Evolutionary conservation across 164 flowering plant species (phyloP).

Genomic region (Echeveria elegans): DNA sequence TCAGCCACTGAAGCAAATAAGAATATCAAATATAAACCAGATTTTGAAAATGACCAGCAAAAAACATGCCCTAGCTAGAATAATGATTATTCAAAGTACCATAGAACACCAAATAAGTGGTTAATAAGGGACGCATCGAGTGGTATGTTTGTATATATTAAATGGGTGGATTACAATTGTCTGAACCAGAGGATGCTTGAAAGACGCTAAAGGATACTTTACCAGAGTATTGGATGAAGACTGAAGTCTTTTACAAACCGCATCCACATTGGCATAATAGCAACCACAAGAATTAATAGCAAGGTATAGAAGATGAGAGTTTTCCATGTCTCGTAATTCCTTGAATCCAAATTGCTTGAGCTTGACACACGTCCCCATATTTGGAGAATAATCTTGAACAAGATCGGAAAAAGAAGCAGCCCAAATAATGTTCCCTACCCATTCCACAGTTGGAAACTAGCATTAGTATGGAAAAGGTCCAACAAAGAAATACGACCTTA

Average conservation of each 20-base stretch:
- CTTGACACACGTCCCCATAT: slow-evolving; percentile 19
- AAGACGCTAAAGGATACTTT: slow-evolving; percentile 13
- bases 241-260: slow-evolving; percentile 64
- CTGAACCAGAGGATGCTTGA: no score
- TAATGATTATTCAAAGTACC: background rate
- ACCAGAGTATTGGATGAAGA: slow-evolving; percentile 78
- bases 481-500: background rate
- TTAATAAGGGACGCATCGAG: background rate
- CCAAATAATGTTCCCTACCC: slow-evolving; percentile 73
- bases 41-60: background rate
- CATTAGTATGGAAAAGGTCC: background rate
- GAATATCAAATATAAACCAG: background rate
- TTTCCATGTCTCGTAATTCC: slow-evolving; percentile 28
- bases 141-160: background rate
- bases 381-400: slow-evolving; percentile 39
- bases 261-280: slow-evolving; percentile 75
- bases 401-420: slow-evolving; percentile 60
- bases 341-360: slow-evolving; percentile 14
- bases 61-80: background rate
- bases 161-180: background rate
- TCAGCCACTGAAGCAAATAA: background rate
- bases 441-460: slow-evolving; percentile 1
- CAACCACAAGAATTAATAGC: slow-evolving; percentile 34
- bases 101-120: background rate
- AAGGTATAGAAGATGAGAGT: slow-evolving; percentile 54